Evolutionary conservation across 2,329 filamentous ascomycete genomes (phyloP), one percentile per base, ranked within the genome.

Genomic region (Podosphaera fusca): DNA sequence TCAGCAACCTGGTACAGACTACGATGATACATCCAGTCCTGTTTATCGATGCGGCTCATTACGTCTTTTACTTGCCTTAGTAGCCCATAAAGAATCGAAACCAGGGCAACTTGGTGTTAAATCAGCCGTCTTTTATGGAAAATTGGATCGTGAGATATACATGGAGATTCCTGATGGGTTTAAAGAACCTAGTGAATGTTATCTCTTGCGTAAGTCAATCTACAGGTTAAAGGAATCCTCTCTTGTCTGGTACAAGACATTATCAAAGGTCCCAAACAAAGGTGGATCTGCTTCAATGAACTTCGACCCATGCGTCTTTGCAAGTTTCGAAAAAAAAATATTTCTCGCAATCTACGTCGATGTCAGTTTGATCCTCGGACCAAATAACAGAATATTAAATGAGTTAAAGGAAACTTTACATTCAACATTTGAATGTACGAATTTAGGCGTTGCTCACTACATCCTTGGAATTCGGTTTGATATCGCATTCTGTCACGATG

Each of bases 61-160:
- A 53, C 50, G 50, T 33, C 30, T 53, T 35, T 36, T 53, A 29
- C 50, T 53, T 38, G 50, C 50, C 14, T 53, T 53, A 53, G 50
- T 14, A 53, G 9, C 50, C 31, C 50, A 53, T 14, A 53, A 36
- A 12, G 9, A 14, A 53, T 53, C 31, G 50, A 53, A 36, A 53
- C 50, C 50, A n/a, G 5, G 50, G 34, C 30, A 53, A 36, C 30
- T 53, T n/a, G 50, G 36, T 33, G 30, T 53, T 5, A 53, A 53
- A n/a, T 36, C 50, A 9, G 33, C 50, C 9, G 35, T 36, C 36
- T 53, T 53, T n/a, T 53, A 53, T n/a, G 33, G 50, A 36, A 53
- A 53, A 53, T 36, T 53, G 31, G 50, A 51, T 31, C 47, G 47
- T 4, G 30, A 51, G 35, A 47, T 29, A 47, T n/a, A 47, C 21